Conservation (phyloP, 192 early-diverging fungal genomes). For the Podila minutissima region DNA sequence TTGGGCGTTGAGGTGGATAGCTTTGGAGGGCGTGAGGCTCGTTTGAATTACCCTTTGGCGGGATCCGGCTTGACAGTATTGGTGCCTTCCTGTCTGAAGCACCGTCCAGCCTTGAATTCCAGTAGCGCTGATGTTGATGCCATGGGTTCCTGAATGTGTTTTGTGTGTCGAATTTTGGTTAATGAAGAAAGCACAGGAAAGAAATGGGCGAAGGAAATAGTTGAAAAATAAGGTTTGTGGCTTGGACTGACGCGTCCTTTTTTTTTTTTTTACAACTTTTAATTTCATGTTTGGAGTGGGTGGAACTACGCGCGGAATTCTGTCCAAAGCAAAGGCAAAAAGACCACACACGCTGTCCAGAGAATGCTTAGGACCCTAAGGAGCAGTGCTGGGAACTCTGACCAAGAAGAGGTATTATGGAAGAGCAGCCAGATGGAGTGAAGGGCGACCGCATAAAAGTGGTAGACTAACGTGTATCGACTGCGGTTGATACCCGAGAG, state of each 20-base stretch:
- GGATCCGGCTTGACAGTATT: slow-evolving; percentile 77
- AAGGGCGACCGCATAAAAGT: slow-evolving; percentile 94
- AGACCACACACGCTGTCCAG: slow-evolving; percentile 55
- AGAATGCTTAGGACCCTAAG: slow-evolving; percentile 56
- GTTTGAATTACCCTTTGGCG: slow-evolving; percentile 67
- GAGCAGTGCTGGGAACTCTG: slow-evolving; percentile 55
- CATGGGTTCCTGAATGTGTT: slow-evolving; percentile 4
- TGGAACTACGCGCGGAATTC: slow-evolving; percentile 39
- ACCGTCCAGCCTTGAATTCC: slow-evolving; percentile 81
- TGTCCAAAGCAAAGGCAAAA: slow-evolving; percentile 61
- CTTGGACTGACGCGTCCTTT: neutral
- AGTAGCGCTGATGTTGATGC: slow-evolving; percentile 34
- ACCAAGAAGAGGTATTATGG: slow-evolving; percentile 54
- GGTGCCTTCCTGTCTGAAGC: slow-evolving; percentile 68
- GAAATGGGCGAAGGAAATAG: neutral
- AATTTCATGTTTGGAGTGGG: neutral
- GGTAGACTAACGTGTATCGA: slow-evolving; percentile 81
- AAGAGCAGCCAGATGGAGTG: slow-evolving; percentile 69
- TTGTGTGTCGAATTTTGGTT: neutral
- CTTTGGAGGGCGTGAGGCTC: no score
- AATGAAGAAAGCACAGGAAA: no score
- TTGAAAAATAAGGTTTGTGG: neutral
- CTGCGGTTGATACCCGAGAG: slow-evolving; percentile 83
- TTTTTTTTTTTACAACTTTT: neutral
- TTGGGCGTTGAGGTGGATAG: neutral